A percentile compares a stretch with the other conserved stretches of the same genome.
Evolutionary conservation across 306 rosid genomes (phyloP).

Genomic region (Citrullus mucosospermus): DNA sequence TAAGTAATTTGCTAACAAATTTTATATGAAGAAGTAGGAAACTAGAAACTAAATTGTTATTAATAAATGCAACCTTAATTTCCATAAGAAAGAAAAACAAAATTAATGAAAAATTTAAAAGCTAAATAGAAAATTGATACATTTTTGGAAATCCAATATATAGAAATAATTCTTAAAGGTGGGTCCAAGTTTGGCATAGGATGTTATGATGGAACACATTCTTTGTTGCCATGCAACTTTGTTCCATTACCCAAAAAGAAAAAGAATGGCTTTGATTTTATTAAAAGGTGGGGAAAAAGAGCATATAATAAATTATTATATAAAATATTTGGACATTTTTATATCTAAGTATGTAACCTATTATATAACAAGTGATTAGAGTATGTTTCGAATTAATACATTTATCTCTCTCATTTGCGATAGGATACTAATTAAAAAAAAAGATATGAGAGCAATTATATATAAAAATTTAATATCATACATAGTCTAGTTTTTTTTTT

Average conservation of each 20-base stretch:
- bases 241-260: not conserved
- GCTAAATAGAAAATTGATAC: not conserved
- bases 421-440: no score
- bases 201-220: not conserved
- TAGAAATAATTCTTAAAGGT: not conserved
- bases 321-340: not conserved
- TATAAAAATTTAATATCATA: no score
- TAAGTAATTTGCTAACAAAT: not conserved
- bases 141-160: not conserved
- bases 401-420: no score
- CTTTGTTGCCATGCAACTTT: constrained; percentile 6
- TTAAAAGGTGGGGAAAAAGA: not conserved
- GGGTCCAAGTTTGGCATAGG: constrained; percentile 1
- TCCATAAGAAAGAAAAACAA: not conserved
- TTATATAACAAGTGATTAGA: no score
- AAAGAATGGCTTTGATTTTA: not conserved
- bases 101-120: not conserved
- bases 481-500: no score
- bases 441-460: no score
- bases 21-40: not conserved
- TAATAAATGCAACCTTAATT: not conserved
- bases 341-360: no score
- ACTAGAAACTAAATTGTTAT: not conserved
- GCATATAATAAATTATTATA: not conserved
- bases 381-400: no score